These are phyloP conservation scores for Ganoderma leucocontextum DNA, from an alignment of 1,284 basidiomycete species.

Conservation along the genomic window DNA sequence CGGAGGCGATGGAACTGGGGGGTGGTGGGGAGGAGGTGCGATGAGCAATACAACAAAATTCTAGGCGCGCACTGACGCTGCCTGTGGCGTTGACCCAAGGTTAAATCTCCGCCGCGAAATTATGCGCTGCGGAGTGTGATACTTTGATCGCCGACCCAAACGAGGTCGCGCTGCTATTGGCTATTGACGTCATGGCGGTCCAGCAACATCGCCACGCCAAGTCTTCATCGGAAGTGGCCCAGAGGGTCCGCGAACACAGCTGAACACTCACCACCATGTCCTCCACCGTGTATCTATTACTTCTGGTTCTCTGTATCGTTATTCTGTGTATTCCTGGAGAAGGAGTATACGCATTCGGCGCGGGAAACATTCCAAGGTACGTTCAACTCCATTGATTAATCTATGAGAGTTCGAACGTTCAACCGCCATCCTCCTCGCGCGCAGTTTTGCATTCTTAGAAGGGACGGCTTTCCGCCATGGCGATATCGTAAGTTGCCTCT, in stretches of 20 bases:
- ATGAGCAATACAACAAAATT: slow-evolving; percentile 35
- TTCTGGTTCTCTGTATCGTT: slow-evolving; percentile 62
- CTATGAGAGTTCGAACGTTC: slow-evolving; percentile 8
- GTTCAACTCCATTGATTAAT: slow-evolving; percentile 35
- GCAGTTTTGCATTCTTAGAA: slow-evolving; percentile 76
- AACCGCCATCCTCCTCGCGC: slow-evolving; percentile 1
- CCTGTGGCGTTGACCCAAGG: slow-evolving; percentile 16
- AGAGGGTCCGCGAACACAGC: neutral
- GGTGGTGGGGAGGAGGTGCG: slow-evolving; percentile 22
- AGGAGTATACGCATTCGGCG: slow-evolving; percentile 76
- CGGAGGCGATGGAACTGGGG: slow-evolving; percentile 33
- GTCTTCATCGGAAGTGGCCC: neutral
- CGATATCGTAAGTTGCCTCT: slow-evolving; percentile 70
- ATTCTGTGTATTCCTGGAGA: slow-evolving; percentile 63
- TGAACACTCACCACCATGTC: slow-evolving; percentile 30
- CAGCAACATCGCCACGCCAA: neutral
- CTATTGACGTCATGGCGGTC: slow-evolving; percentile 30
- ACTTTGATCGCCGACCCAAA: slow-evolving; percentile 10
- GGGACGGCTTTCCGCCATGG: slow-evolving; percentile 87
- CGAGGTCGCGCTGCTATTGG: slow-evolving; percentile 16
- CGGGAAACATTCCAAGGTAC: slow-evolving; percentile 79
- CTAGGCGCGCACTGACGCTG: slow-evolving; percentile 37
- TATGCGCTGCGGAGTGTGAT: neutral
- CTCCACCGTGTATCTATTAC: slow-evolving; percentile 44
- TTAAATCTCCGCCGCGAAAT: slow-evolving; percentile 19